Evolutionary conservation across 1,284 basidiomycete genomes (phyloP).

Genomic region (Cutaneotrichosporon cutaneum): DNA sequence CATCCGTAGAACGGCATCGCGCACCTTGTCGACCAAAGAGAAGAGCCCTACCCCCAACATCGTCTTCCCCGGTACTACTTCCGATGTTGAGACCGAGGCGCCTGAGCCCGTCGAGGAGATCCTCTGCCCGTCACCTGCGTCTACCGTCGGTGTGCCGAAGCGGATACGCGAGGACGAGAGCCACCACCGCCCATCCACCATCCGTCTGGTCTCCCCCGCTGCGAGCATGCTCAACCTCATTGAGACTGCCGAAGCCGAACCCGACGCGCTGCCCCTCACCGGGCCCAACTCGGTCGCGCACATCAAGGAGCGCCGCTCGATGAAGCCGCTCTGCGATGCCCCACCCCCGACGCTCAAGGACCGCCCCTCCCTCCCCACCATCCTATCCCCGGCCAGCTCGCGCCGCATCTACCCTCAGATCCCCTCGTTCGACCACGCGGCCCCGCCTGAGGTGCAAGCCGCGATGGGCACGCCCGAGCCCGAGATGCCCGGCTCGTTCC

Average conservation of each 20-base stretch:
- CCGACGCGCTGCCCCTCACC: slow-evolving; percentile 41
- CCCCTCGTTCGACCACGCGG: not conserved
- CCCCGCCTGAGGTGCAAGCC: not conserved
- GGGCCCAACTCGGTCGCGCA: slow-evolving; percentile 25
- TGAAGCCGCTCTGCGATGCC: slow-evolving; percentile 29
- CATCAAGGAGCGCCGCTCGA: slow-evolving; percentile 39
- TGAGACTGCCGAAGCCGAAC: slow-evolving; percentile 6
- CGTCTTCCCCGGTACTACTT: not conserved
- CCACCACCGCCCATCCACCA: slow-evolving; percentile 40
- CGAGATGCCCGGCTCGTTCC: slow-evolving; percentile 18
- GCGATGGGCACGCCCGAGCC: slow-evolving; percentile 8
- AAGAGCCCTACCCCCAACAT: slow-evolving; percentile 6
- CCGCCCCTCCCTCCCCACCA: slow-evolving; percentile 42
- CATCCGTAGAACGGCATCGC: slow-evolving; percentile 20
- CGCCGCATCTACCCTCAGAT: slow-evolving; percentile 3
- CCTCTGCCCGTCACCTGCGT: slow-evolving; percentile 42
- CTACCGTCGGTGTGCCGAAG: slow-evolving; percentile 44
- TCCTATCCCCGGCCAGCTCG: slow-evolving; percentile 18
- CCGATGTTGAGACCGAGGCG: not conserved
- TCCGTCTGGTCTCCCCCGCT: slow-evolving; percentile 41
- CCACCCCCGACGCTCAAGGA: not conserved
- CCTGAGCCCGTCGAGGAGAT: slow-evolving; percentile 22
- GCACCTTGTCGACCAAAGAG: slow-evolving; percentile 18
- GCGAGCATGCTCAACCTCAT: slow-evolving; percentile 5
- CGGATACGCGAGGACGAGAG: slow-evolving; percentile 30